Evolutionary conservation across 2,329 filamentous ascomycete species (phyloP), one percentile per base, ranked within the genome.

Genomic region (Hymenoscyphus linearis): DNA sequence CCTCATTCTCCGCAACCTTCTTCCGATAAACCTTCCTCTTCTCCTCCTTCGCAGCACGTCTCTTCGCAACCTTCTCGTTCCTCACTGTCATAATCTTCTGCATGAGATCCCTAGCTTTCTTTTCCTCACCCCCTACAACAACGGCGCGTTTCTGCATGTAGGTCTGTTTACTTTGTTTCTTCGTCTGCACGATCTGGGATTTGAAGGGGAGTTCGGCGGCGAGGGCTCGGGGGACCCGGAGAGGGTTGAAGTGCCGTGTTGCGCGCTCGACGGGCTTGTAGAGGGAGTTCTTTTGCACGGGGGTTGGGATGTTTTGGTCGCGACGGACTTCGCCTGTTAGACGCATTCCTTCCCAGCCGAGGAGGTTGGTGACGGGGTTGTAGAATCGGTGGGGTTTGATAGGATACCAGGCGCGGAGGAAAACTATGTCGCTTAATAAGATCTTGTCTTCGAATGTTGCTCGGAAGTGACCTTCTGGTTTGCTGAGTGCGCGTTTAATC

Each of bases 391-490:
- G 92, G 1, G 95, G 95, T 72, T 92, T 92, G 75, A 99, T 87
- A 10, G 95, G 91, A 76, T 96, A 98, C 96, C 96, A 99, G 1
- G 95, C 93, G 55, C 95, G 85, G 44, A 99, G 78, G 80, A 99
- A 98, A 64, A 98, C 90, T 67, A 99, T 96, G 74, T 99, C 95
- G 75, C 87, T 91, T 84, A 96, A 92, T 57, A 99, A 82, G 64
- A 99, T 91, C 79, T 98, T 99, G 82, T 99, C 95, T 76, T 99
- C 95, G 69, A 99, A 99, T 0, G 95, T 98, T 26, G 95, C 95
- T 70, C 96, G 87, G 85, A 96, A 98, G 76, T 93, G 89, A 55
- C 95, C 95, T 67, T 99, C 95, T 1, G 95, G 93, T 70, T 96
- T 96, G 74, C 86, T 88, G 0, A 99, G 82, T 0, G 95, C 93